Evolutionary conservation across 2,329 filamentous ascomycete genomes (phyloP), one percentile per base, ranked within the genome.

Genomic region (Periconia sp.): DNA sequence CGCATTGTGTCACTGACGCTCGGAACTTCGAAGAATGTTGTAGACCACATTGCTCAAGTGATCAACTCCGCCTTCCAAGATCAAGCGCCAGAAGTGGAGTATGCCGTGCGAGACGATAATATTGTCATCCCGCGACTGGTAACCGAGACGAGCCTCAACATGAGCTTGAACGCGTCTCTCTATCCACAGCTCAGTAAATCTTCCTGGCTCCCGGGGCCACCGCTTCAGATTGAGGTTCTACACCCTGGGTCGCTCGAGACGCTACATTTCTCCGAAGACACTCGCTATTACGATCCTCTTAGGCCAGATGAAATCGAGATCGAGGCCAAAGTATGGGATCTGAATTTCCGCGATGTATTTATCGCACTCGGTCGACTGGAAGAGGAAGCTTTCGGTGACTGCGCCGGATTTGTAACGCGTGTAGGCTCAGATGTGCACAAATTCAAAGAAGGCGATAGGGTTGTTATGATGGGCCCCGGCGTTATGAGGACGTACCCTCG

Each of bases 311-410:
- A 40, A 29, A 41, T 40, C n/a, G 46, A 52, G 13, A 21, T 43
- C 12, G 41, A 47, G 33, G 35, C 30, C 17, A 44, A 34, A 35
- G 40, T 37, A 5, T 22, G 22, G 23, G 47, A 44, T 13, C 22
- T 53, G 16, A 50, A 41, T 15, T 56, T 51, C 33, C 35, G 37
- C 7, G 54, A 57, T 30, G 23, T 54, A n/a, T 34, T 57, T 15
- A 22, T 47, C 8, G 41, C 46, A 1, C 32, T 53, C 13, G 70
- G 70, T 5, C 63, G 70, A 23, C 29, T 71, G 10, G 37, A 44
- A n/a, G 45, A 43, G 15, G 12, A 42, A n/a, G 22, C 36, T 17
- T 7, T 52, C 15, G 48, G 48, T 1, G 40, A 43, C 12, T 37
- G 26, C 28, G 41, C 36, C 8, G 50, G 46, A 11, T 21, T 50